Evolutionary conservation across 2,329 filamentous ascomycete species (phyloP).

Genomic region (Calonectria honghensis): DNA sequence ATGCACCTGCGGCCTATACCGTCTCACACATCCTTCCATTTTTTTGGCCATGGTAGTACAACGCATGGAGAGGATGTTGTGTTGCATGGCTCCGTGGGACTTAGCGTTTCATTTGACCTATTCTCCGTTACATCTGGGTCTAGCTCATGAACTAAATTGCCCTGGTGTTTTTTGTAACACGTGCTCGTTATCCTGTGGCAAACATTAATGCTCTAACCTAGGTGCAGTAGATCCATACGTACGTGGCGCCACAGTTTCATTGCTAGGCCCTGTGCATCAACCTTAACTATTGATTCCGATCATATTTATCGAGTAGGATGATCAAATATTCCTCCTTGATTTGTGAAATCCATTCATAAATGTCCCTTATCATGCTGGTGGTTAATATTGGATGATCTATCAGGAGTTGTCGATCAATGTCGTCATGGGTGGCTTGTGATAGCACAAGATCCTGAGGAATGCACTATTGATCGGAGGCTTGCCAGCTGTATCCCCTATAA

Average conservation of each 20-base stretch:
- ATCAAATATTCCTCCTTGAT: neutral
- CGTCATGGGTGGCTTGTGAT: slow-evolving; percentile 49
- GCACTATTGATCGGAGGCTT: slow-evolving; percentile 7
- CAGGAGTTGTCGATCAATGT: slow-evolving; percentile 43
- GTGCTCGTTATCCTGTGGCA: neutral
- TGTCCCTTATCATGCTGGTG: neutral
- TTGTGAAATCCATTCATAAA: neutral
- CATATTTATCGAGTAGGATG: neutral
- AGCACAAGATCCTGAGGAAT: neutral
- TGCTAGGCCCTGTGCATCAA: neutral
- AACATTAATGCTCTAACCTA: neutral
- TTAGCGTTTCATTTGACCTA: neutral
- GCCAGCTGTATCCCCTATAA: slow-evolving; percentile 8
- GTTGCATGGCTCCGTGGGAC: neutral
- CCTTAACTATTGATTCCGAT: neutral
- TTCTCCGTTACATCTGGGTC: neutral
- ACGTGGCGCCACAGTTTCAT: neutral
- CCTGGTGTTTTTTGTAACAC: neutral
- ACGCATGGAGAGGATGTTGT: neutral
- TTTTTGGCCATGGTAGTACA: neutral
- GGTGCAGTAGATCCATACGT: neutral
- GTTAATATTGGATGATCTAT: slow-evolving; percentile 48
- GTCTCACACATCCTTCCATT: neutral
- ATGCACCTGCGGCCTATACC: too few relatives aligned
- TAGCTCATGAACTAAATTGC: neutral